Evolutionary conservation across 139 green algal genomes (phyloP).

Genomic region (Coelastrella sp.): DNA sequence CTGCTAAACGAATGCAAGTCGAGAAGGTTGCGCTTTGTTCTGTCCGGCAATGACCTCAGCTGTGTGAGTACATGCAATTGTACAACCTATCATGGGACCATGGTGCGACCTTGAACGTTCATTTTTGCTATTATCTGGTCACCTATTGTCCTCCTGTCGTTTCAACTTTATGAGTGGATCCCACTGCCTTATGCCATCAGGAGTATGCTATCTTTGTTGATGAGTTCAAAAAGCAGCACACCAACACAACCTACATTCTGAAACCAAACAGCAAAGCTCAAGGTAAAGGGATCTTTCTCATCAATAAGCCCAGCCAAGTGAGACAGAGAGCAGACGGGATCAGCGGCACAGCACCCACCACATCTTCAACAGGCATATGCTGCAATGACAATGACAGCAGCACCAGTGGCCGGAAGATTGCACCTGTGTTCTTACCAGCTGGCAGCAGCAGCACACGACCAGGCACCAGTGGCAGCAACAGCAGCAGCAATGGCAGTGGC

Average conservation of each 20-base stretch:
- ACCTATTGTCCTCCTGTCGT: too few relatives aligned
- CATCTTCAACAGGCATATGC: neutral
- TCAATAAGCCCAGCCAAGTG: conserved; percentile 84
- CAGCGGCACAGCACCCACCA: neutral
- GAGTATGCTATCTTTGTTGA: conserved; percentile 84
- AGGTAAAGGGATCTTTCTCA: conserved; percentile 86
- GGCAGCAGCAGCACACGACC: conserved; percentile 32
- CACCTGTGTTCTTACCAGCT: neutral
- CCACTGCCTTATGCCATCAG: conserved; percentile 8
- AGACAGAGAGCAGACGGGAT: neutral
- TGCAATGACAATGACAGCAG: neutral
- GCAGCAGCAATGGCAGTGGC: conserved; percentile 12
- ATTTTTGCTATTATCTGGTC: too few relatives aligned
- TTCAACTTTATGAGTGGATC: too few relatives aligned
- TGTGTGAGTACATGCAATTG: too few relatives aligned
- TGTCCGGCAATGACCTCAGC: too few relatives aligned
- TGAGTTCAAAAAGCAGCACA: conserved; percentile 66
- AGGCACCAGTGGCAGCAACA: neutral
- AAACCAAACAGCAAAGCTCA: conserved; percentile 76
- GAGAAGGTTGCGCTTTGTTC: too few relatives aligned
- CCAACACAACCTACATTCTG: conserved; percentile 79
- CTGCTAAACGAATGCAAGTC: too few relatives aligned
- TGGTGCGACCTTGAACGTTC: too few relatives aligned
- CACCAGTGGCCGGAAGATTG: neutral
- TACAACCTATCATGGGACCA: too few relatives aligned